Conservation (phyloP, 2,329 filamentous ascomycete genomes). For the Orbilia blumenaviensis region DNA sequence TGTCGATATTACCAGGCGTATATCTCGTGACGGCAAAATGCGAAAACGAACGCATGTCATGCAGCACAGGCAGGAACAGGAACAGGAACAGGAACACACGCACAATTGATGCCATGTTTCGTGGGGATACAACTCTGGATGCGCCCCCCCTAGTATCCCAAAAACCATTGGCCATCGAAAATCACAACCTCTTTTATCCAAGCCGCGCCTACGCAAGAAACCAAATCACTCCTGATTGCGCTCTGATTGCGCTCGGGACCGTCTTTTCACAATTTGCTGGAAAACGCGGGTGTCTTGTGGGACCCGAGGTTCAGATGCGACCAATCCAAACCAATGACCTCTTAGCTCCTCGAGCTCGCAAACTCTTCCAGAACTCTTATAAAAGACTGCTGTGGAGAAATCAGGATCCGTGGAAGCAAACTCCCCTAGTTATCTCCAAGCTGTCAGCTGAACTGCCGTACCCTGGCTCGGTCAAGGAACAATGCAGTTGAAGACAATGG, state of each 20-base stretch:
- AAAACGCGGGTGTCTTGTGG: conserved; percentile 20
- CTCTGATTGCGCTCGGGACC: conserved; percentile 41
- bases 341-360: neutral
- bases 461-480: conserved; percentile 1
- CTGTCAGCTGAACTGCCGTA: conserved; percentile 44
- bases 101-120: conserved; percentile 3
- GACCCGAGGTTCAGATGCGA: conserved; percentile 5
- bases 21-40: conserved; percentile 37
- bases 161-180: conserved; percentile 6
- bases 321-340: neutral
- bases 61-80: conserved; percentile 13
- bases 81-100: no score
- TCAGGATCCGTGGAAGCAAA: conserved; percentile 25
- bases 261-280: conserved; percentile 2
- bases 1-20: conserved; percentile 32
- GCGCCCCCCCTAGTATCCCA: neutral
- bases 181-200: conserved; percentile 49
- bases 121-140: neutral
- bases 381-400: conserved; percentile 26
- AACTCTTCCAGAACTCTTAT: neutral
- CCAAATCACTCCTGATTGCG: conserved; percentile 29
- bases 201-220: neutral
- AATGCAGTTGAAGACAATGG: neutral
- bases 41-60: conserved; percentile 21
- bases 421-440: neutral